Evolutionary conservation across 1,139 yeast genomes (phyloP), one percentile per base, ranked within the genome.

Genomic region (Kurtzmaniella quercitrusa): DNA sequence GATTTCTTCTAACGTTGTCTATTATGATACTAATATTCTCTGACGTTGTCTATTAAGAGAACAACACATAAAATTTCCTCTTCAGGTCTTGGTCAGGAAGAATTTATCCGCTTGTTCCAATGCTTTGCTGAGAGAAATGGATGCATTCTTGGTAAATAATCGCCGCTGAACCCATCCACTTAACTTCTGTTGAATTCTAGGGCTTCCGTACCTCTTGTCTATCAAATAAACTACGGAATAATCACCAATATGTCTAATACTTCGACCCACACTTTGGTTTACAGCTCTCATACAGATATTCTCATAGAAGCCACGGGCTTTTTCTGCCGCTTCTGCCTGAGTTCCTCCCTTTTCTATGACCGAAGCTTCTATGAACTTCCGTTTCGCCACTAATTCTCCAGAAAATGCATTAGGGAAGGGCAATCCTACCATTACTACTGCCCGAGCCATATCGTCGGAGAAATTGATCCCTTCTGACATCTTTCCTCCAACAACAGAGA

Each of bases 381-480:
- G 67, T 56, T 81, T 85, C 9, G 95, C 89, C 21, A 86, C 75
- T 53, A 90, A 70, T 55, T 90, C 97, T 34, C 94, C 95, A 12
- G 95, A 82, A 55, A 77, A 79, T 1, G 87, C 78, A 59, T 90
- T 91, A 0, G 98, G 97, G 55, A 78, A 93, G 1, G 98, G 98
- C 39, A 93, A 62, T 0, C 98, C 98, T 11, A 89, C 71, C 87
- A 93, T 85, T 1, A 89, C 68, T 0, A 93, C 94, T 0, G 89
- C 93, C 49, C 98, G 70, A 0, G 97, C 96, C 23, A 93, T 65
- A 38, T 85, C 80, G 57, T 90, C 94, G 2, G 91, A 79, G 59
- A 93, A 91, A 58, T 91, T 91, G 42, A 91, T 93, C 6, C 98
- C 98, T 61, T 91, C 98, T 0, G 96, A 88, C 69, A 93, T 72